Base-by-base conservation (phyloP, 2,329 filamentous ascomycete genomes). In the Colletotrichum sp. region DNA sequence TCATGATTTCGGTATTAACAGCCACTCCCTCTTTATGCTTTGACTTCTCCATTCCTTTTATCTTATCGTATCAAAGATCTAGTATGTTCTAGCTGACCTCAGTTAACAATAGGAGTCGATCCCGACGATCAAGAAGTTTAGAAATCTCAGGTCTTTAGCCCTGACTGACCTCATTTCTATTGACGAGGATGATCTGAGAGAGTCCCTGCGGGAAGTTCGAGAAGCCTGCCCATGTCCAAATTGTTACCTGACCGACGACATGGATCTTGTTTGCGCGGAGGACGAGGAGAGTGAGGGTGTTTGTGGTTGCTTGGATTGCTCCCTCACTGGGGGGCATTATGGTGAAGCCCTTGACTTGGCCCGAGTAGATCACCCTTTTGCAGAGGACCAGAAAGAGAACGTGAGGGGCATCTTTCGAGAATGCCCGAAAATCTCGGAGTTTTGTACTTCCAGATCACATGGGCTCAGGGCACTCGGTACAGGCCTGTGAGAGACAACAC, bases 151-250 rank as follows among this genome's bases (percentile, higher is more conserved):
- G 28, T n/a, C 7, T n/a, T 13, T 34, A 2, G 59, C 59, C 0
- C 4, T 34, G 2, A 32, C 59, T 13, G 28, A 32, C 18, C 18
- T 24, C 2, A 2, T 32, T 13, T 18, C 12, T 1, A n/a, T 62
- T 8, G 44, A 49, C 0, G 44, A n/a, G 0, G 44, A 21, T 0
- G 44, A 49, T 49, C 44, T 49, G n/a, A 0, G 10, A 0, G 44
- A 21, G 44, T 49, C 0, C n/a, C 0, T 49, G 6, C 0, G 9
- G 9, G 10, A 0, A 12, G 18, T 21, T 21, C 39, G 39, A 30
- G 24, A 24, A 24, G 24, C 24, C 24, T 24, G 24, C 24, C 24
- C 24, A 24, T 24, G 24, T 24, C 24, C 24, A 24, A 24, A 24
- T 24, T 24, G 24, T 24, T 24, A 24, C 24, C 24, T 24, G 24